phyloP scores from a whole-genome alignment of 2,329 filamentous ascomycete species.

The Alternaria sp. region DNA sequence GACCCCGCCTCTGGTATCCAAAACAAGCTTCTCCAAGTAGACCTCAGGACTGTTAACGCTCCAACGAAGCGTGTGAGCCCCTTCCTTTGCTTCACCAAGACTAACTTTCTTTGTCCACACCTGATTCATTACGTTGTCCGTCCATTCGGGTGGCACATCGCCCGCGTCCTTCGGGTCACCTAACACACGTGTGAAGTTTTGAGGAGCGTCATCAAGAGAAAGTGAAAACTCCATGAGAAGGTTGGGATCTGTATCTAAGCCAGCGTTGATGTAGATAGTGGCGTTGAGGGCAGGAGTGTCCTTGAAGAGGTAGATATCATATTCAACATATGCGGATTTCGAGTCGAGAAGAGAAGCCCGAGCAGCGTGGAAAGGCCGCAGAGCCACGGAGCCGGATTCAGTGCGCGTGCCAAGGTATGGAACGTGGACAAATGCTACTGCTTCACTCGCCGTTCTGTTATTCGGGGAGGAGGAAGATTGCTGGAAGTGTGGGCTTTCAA shows the following conservation, averaged over 20 bases:
- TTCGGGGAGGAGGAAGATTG: background rate
- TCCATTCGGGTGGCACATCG: constrained; percentile 56
- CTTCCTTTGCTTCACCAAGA: constrained; percentile 21
- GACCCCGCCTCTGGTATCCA: constrained; percentile 31
- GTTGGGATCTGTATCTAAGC: constrained; percentile 58
- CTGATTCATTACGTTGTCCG: constrained; percentile 30
- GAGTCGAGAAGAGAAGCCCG: constrained; percentile 20
- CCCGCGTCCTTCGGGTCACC: constrained; percentile 44
- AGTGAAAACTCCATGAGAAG: constrained; percentile 59
- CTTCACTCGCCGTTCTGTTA: background rate
- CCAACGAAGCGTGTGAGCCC: constrained; percentile 49
- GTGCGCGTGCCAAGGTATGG: constrained; percentile 26
- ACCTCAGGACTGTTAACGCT: constrained; percentile 10
- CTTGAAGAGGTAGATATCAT: constrained; percentile 30
- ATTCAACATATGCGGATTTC: constrained; percentile 21
- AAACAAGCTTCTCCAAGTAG: constrained; percentile 40
- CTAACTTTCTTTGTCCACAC: constrained; percentile 26
- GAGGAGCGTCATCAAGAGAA: constrained; percentile 23
- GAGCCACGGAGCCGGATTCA: constrained; percentile 26
- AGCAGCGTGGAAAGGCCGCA: constrained; percentile 22
- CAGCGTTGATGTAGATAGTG: constrained; percentile 41
- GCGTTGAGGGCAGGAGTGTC: constrained; percentile 34
- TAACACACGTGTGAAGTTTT: constrained; percentile 26
- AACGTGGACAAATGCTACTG: constrained; percentile 21
- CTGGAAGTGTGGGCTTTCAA: constrained; percentile 30